These are phyloP conservation scores for Edaphochlamys debaryana DNA, from an alignment of 139 green algal genomes.

Conservation along the genomic window DNA sequence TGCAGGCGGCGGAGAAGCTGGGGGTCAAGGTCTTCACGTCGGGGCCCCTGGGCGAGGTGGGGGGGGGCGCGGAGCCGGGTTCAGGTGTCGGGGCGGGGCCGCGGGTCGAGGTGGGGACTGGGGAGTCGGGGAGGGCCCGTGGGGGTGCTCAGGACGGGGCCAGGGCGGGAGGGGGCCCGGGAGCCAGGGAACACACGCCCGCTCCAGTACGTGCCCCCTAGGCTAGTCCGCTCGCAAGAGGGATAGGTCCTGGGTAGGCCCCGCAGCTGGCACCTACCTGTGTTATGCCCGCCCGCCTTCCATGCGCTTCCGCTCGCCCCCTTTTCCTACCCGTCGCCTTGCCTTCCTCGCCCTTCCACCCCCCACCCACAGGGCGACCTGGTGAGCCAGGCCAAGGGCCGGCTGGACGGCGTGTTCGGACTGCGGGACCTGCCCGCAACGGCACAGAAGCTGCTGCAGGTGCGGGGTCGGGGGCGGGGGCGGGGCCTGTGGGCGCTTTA, in stretches of 20 bases:
- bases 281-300: too few relatives aligned
- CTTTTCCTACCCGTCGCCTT: not conserved
- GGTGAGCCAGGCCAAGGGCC: conserved; percentile 4
- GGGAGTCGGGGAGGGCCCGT: too few relatives aligned
- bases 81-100: too few relatives aligned
- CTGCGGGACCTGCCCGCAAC: conserved; percentile 11
- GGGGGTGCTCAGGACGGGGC: not conserved
- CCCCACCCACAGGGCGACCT: conserved; percentile 46
- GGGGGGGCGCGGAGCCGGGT: too few relatives aligned
- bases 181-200: not conserved
- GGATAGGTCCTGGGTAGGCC: too few relatives aligned
- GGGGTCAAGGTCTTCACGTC: conserved; percentile 52
- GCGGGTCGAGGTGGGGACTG: too few relatives aligned
- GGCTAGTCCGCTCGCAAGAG: too few relatives aligned
- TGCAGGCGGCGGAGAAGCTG: conserved; percentile 61
- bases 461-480: conserved; percentile 35
- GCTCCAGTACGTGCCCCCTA: too few relatives aligned
- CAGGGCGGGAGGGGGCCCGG: not conserved
- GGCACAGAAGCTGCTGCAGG: conserved; percentile 68
- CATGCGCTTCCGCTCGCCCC: too few relatives aligned
- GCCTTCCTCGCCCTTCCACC: not conserved
- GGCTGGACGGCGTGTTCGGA: conserved; percentile 44
- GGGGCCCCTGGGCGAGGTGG: conserved; percentile 56
- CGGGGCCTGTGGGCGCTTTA: too few relatives aligned
- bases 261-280: too few relatives aligned